Evolutionary conservation across 108 stramenopile genomes (phyloP).

Genomic region (Parietichytrium sp.): DNA sequence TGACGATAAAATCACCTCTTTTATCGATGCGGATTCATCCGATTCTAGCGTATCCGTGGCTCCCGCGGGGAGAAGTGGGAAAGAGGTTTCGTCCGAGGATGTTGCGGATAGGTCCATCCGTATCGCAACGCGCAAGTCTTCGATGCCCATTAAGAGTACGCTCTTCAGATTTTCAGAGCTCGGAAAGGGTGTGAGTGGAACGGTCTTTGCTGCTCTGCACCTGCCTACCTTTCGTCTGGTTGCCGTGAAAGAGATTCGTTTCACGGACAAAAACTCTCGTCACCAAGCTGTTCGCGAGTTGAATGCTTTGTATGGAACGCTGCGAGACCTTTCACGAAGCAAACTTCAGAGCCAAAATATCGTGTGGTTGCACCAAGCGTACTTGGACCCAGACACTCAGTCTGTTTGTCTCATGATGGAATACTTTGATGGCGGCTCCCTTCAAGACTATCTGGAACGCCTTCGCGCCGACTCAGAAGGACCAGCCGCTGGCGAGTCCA

Average conservation of each 20-base stretch:
- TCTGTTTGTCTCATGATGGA: slow-evolving; percentile 58
- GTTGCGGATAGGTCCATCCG: too few species aligned
- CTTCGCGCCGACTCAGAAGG: too few species aligned
- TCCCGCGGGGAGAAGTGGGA: too few species aligned
- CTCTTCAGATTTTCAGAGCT: slow-evolving; percentile 54
- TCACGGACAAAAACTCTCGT: slow-evolving; percentile 54
- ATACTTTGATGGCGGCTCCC: slow-evolving; percentile 46
- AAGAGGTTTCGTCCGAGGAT: too few species aligned
- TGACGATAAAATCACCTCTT: too few species aligned
- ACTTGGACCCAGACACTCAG: slow-evolving; percentile 52
- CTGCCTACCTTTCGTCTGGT: slow-evolving; percentile 62
- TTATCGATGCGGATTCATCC: too few species aligned
- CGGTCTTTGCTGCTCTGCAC: slow-evolving; percentile 62
- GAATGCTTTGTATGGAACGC: slow-evolving; percentile 52
- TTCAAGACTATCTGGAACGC: slow-evolving; percentile 51
- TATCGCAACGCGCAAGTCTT: too few species aligned
- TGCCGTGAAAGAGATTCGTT: slow-evolving; percentile 64
- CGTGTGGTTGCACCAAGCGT: slow-evolving; percentile 65
- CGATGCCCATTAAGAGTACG: slow-evolving; percentile 46
- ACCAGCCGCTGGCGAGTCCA: too few species aligned
- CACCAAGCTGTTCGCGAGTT: slow-evolving; percentile 62
- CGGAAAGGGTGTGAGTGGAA: slow-evolving; percentile 63
- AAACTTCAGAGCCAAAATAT: slow-evolving; percentile 46
- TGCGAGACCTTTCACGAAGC: background rate
- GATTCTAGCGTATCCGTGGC: too few species aligned